phyloP scores from a whole-genome alignment of 352 stramenopile genomes.

The Phytophthora pistaciae region DNA sequence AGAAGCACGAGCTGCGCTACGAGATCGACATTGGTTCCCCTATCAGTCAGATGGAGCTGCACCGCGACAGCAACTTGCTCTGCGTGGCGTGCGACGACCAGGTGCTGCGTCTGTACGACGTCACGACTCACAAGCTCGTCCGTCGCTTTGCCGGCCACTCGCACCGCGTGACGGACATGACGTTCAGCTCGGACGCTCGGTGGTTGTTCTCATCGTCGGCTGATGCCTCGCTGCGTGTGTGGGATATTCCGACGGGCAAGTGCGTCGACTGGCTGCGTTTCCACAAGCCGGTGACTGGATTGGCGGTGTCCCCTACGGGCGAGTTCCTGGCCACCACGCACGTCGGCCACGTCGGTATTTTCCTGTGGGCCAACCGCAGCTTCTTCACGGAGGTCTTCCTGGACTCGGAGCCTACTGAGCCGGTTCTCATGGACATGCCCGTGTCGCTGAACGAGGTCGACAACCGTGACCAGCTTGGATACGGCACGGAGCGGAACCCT shows the following conservation, averaged over 20 bases:
- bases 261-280: conserved; percentile 97
- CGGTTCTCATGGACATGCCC: conserved; percentile 93
- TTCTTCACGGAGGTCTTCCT: conserved; percentile 94
- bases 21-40: conserved; percentile 82
- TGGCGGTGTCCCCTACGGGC: conserved; percentile 94
- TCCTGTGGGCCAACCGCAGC: conserved; percentile 95
- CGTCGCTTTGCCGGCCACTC: conserved; percentile 87
- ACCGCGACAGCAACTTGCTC: conserved; percentile 90
- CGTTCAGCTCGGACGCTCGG: conserved; percentile 90
- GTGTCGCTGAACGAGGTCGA: conserved; percentile 88
- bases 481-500: conserved; percentile 63
- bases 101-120: conserved; percentile 88
- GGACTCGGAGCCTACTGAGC: conserved; percentile 73
- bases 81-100: conserved; percentile 91
- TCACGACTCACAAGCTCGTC: conserved; percentile 88
- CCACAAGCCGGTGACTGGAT: conserved; percentile 89
- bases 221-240: conserved; percentile 93
- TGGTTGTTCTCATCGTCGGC: conserved; percentile 89
- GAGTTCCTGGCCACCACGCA: conserved; percentile 98
- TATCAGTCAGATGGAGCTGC: conserved; percentile 84
- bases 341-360: conserved; percentile 92
- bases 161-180: conserved; percentile 89
- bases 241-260: conserved; percentile 95
- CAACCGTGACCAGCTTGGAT: conserved; percentile 68
- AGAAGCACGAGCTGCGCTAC: conserved; percentile 66